Conservation (phyloP, 805 yeast species). For the Wickerhamomyces canadensis region DNA sequence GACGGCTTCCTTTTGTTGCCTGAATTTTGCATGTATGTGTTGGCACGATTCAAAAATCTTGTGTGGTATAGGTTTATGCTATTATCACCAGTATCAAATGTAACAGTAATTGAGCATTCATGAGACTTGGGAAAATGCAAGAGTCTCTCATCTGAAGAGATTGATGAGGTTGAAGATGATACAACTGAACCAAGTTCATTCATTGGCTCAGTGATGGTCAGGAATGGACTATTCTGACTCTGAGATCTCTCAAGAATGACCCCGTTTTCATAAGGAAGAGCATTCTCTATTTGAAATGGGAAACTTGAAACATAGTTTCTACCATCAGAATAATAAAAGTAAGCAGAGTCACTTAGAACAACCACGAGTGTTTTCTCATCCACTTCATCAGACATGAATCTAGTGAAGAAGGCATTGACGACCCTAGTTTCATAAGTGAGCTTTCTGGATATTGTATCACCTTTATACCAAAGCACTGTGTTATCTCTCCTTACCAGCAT, state of each 20-base stretch:
- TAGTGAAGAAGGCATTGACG: conserved; percentile 55
- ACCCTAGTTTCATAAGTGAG: conserved; percentile 46
- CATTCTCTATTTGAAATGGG: conserved; percentile 60
- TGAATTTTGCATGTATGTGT: background rate
- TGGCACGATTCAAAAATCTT: conserved; percentile 31
- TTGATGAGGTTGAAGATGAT: conserved; percentile 63
- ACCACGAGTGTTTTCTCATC: conserved; percentile 48
- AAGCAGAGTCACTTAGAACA: conserved; percentile 52
- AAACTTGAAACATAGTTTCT: conserved; percentile 54
- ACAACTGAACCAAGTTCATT: conserved; percentile 68
- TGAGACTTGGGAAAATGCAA: conserved; percentile 45
- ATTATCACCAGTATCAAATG: conserved; percentile 43
- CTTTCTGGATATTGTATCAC: conserved; percentile 43
- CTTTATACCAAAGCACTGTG: conserved; percentile 44
- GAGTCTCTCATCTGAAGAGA: conserved; percentile 52
- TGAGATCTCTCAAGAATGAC: conserved; percentile 51
- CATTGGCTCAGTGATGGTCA: conserved; percentile 70
- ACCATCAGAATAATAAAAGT: conserved; percentile 59
- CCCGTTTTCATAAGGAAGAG: conserved; percentile 65
- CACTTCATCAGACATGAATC: conserved; percentile 28
- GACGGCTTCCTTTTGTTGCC: conserved; percentile 18
- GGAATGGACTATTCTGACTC: conserved; percentile 29
- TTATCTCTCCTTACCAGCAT: conserved; percentile 31
- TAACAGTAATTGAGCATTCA: conserved; percentile 44
- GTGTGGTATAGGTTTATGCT: conserved; percentile 51